Base-by-base conservation (phyloP, 2,329 filamentous ascomycete species). In the Colletotrichum orbiculare region DNA sequence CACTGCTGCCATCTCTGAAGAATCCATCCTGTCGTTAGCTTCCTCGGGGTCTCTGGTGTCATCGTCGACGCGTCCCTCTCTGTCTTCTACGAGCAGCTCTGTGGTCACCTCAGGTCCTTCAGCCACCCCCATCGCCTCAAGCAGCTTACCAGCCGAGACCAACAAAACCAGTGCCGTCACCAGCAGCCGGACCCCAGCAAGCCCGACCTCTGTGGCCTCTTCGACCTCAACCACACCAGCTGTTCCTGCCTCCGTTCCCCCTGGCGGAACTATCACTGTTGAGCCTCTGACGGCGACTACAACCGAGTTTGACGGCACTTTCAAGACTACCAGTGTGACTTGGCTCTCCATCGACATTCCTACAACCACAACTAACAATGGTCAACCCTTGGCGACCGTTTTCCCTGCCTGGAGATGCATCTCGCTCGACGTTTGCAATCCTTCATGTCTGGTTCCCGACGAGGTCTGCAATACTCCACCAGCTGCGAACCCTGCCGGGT, bases 331-430 rank as follows among this genome's bases (percentile, higher is more conserved):
- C 3, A 66, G 47, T 5, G 53, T 66, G 2, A 66, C 58, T 15
- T 66, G 63, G 63, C 53, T 66, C 13, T 66, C 63, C 3, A 66
- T 62, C n/a, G 52, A 62, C 41, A 39, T 62, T 1, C 48, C 53
- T 37, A 17, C 46, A 4, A 42, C 42, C 8, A 57, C 37, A 2
- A 57, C 37, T 3, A 17, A 37, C 1, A 47, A 37, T 8, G 58
- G 58, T 12, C 25, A 48, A 15, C 10, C n/a, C 0, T 13, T 39
- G 8, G 12, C 52, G 0, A 49, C 52, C 6, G 17, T 34, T 15
- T 39, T 62, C 9, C 58, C 63, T 17, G 53, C 53, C 13, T 62
- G 63, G 61, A 54, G 61, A 25, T 64, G 61, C 4, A 64, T 64
- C 42, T 64, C 61, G 1, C 33, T 39, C 4, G 37, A 54, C n/a